Evolutionary conservation across 164 flowering plant species (phyloP), one percentile per base, ranked within the genome.

Genomic region (Magnolia changhungtana): DNA sequence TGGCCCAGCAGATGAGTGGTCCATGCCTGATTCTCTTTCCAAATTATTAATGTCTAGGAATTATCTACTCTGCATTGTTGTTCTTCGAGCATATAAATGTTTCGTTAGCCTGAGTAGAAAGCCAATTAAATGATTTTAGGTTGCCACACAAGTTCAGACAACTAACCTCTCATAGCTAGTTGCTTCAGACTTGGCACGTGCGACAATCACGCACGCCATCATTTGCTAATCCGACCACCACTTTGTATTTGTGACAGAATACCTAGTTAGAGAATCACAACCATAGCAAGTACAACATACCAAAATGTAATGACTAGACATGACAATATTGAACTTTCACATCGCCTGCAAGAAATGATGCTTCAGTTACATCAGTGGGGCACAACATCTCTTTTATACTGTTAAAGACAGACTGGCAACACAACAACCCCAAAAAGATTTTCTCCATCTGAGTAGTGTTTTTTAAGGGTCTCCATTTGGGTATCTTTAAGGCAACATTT

Each of bases 141-240:
- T 20, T 45, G 4, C 37, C 37, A 68, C 49, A 66, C 67, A 67
- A 64, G 24, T 29, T 23, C 66, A 29, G 19, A 10, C 74, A 58
- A 37, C 87, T 72, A 72, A 92, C 98, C 90, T 90, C 75, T 92
- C 92, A 78, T 90, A 92, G 80, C 83, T 92, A 64, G 82, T 86
- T 20, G 98, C 98, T 80, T 94, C 98, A 24, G 91, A 79, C 78
- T 90, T 94, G 21, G 96, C 90, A 29, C 97, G 85, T n/a, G 96
- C 92, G 80, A 94, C 98, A 84, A 94, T 94, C 82, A 92, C 97
- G 77, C 98, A n/a, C 89, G 13, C 98, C 98, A 87, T 94, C 98
- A 51, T 97, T 97, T 29, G 98, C 98, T 82, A 94, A 84, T 31
- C 98, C 98, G 63, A 96, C 98, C 61, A 96, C 98, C 82, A 94